Conservation (phyloP, 1,139 yeast species). For the Blastobotrys apis region DNA sequence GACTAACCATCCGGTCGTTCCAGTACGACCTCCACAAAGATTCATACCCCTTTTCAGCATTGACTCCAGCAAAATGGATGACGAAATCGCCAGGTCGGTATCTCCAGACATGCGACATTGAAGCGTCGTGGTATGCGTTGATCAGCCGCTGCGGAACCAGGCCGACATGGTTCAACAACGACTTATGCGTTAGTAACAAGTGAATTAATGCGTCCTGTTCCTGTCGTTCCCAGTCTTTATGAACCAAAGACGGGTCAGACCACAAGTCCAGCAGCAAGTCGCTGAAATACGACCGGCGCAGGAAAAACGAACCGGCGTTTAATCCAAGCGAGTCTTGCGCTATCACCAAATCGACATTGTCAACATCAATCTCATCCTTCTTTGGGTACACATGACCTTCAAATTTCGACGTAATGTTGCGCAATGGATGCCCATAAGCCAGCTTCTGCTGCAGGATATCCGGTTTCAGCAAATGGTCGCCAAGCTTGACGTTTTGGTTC, state of each 20-base stretch:
- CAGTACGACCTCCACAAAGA: slow-evolving; percentile 10
- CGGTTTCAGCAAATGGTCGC: slow-evolving; percentile 32
- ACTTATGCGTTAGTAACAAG: slow-evolving; percentile 23
- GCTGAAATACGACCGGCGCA: slow-evolving; percentile 29
- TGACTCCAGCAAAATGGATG: slow-evolving; percentile 30
- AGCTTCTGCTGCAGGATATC: slow-evolving; percentile 25
- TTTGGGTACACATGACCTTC: slow-evolving; percentile 21
- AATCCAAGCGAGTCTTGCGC: slow-evolving; percentile 33
- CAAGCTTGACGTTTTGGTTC: slow-evolving; percentile 27
- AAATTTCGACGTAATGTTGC: slow-evolving; percentile 22
- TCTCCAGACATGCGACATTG: slow-evolving; percentile 21
- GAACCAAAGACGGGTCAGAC: slow-evolving; percentile 21
- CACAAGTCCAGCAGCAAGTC: slow-evolving; percentile 25
- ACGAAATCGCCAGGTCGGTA: slow-evolving; percentile 28
- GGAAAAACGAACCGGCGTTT: slow-evolving; percentile 38
- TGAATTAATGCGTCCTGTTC: slow-evolving; percentile 29
- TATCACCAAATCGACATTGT: slow-evolving; percentile 27
- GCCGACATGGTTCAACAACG: slow-evolving; percentile 31
- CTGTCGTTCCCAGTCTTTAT: slow-evolving; percentile 18
- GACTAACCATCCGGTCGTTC: neutral
- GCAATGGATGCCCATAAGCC: slow-evolving; percentile 26
- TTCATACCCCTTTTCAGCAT: slow-evolving; percentile 2
- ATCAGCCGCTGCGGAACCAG: slow-evolving; percentile 36
- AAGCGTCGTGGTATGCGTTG: slow-evolving; percentile 30
- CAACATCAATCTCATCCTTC: slow-evolving; percentile 19